A percentile compares a stretch with the other conserved stretches of the same genome.
phyloP scores from a whole-genome alignment of 2,329 filamentous ascomycete species.

The Microthyrium microscopicum region DNA sequence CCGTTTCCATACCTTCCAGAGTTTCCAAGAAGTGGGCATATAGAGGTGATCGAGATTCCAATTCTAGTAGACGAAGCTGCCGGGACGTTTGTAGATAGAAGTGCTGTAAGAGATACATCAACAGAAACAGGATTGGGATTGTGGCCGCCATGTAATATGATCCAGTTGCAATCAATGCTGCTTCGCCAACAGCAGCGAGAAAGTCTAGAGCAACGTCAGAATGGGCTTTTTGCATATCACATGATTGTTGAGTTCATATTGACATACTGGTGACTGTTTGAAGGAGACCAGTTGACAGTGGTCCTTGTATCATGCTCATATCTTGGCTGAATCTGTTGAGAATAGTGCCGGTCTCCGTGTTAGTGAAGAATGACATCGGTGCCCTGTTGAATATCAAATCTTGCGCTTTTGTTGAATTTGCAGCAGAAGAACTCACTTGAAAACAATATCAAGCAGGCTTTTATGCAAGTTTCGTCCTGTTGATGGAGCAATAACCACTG shows the following conservation, averaged over 20 bases:
- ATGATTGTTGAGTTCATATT: not conserved
- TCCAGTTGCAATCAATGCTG: not conserved
- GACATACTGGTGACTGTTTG: conserved; percentile 21
- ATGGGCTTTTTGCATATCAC: not conserved
- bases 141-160: conserved; percentile 14
- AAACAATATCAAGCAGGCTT: not conserved
- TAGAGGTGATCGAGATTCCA: conserved; percentile 25
- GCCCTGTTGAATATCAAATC: conserved; percentile 13
- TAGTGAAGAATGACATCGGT: conserved; percentile 26
- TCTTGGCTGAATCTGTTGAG: conserved; percentile 30
- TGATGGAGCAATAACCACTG: not conserved
- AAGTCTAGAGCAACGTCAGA: not conserved
- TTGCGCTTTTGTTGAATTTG: not conserved
- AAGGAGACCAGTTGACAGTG: conserved; percentile 24
- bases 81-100: conserved; percentile 27
- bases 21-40: conserved; percentile 34
- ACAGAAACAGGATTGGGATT: conserved; percentile 12
- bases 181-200: no score
- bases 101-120: conserved; percentile 18
- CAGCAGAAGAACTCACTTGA: not conserved
- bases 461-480: not conserved
- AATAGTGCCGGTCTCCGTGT: conserved; percentile 24
- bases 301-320: conserved; percentile 26
- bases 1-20: conserved; percentile 29
- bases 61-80: conserved; percentile 26